A percentile compares a stretch with the other conserved stretches of the same genome.
These are phyloP conservation scores for Salvia sclarea DNA, from an alignment of 305 asterid genomes.

Conservation along the genomic window DNA sequence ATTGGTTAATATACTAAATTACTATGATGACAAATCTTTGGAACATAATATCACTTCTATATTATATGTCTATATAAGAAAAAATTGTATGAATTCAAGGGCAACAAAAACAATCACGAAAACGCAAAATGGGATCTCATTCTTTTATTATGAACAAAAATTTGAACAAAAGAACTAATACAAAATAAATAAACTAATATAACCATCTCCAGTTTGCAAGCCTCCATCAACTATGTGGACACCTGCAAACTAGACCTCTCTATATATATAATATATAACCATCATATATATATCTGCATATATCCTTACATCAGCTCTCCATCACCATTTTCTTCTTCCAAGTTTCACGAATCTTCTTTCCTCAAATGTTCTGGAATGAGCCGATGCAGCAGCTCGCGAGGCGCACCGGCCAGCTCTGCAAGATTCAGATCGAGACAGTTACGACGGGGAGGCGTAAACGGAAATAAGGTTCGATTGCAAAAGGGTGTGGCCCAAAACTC, in stretches of 20 bases:
- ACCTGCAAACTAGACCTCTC: conserved; percentile 35
- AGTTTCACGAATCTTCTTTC: conserved; percentile 35
- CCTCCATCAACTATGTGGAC: conserved; percentile 37
- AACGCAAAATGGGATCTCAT: background rate
- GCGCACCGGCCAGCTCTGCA: conserved; percentile 77
- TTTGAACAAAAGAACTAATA: background rate
- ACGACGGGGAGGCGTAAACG: conserved; percentile 1
- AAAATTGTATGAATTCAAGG: no score
- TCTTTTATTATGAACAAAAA: conserved; percentile 8
- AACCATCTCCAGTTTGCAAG: conserved; percentile 33
- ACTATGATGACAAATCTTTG: no score
- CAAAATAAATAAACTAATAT: conserved; percentile 6
- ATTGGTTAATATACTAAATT: no score
- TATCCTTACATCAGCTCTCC: conserved; percentile 2
- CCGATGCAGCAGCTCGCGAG: conserved; percentile 68
- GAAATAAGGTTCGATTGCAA: background rate
- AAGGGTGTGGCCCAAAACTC: background rate
- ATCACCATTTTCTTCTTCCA: background rate
- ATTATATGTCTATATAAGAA: no score
- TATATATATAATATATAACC: conserved; percentile 3
- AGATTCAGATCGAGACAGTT: background rate
- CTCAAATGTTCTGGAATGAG: conserved; percentile 69
- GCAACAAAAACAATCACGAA: background rate
- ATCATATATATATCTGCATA: conserved; percentile 18
- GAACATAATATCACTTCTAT: no score